Conservation (phyloP, 768 basidiomycete species). For the Trametes sanguinea region DNA sequence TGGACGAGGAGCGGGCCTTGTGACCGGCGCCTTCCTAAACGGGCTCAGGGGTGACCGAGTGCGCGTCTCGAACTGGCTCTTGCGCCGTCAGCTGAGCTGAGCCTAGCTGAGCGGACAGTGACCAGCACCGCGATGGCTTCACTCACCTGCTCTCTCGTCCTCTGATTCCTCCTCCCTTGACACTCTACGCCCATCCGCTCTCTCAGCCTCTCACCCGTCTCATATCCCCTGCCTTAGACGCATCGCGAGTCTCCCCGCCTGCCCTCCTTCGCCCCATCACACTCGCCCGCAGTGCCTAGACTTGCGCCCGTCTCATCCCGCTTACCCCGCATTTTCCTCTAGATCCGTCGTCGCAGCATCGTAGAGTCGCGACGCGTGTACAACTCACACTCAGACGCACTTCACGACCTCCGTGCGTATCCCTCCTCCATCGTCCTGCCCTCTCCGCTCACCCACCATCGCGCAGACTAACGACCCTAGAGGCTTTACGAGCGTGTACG, state of each 20-base stretch:
- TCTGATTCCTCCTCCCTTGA: background rate
- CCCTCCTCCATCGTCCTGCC: background rate
- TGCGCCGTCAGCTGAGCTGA: slow-evolving; percentile 21
- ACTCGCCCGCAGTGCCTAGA: background rate
- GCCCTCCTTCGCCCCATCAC: background rate
- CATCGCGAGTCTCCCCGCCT: background rate
- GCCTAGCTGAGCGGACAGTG: too few relatives aligned
- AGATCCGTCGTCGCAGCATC: slow-evolving; percentile 15
- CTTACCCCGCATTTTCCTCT: slow-evolving; percentile 18
- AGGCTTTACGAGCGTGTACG: slow-evolving; percentile 25
- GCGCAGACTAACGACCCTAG: slow-evolving; percentile 28
- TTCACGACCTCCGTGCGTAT: slow-evolving; percentile 24
- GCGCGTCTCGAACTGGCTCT: slow-evolving; percentile 14
- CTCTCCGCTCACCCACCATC: background rate
- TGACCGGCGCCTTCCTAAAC: slow-evolving; percentile 21
- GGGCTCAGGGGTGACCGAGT: slow-evolving; percentile 26
- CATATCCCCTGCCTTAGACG: slow-evolving; percentile 16
- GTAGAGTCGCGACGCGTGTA: slow-evolving; percentile 21
- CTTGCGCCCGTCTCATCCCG: slow-evolving; percentile 4
- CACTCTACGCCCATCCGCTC: background rate
- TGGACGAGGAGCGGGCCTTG: slow-evolving; percentile 10
- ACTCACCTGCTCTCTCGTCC: background rate
- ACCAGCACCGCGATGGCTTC: slow-evolving; percentile 10
- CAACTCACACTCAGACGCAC: slow-evolving; percentile 10
- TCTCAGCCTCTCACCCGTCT: background rate